These are phyloP conservation scores for Cucurbita moschata DNA, from an alignment of 306 rosid species.

Conservation along the genomic window DNA sequence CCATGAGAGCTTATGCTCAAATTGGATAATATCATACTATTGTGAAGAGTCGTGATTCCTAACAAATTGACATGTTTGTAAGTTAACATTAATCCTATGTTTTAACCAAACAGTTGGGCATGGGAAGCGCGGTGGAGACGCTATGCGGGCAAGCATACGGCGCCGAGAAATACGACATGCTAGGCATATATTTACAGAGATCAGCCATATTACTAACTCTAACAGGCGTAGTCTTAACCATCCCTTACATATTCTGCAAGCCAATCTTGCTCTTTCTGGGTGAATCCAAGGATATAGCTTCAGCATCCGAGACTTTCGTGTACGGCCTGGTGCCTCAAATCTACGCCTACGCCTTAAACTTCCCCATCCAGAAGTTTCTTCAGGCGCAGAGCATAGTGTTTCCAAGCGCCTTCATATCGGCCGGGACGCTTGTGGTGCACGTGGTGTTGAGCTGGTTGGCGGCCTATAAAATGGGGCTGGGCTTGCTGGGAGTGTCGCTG, in stretches of 20 bases:
- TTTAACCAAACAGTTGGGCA: conserved; percentile 34
- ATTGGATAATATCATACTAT: too few species aligned
- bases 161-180: conserved; percentile 39
- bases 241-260: conserved; percentile 29
- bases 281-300: background rate
- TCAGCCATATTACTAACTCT: conserved; percentile 30
- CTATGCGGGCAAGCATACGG: conserved; percentile 75
- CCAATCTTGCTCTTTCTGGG: conserved; percentile 12
- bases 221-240: conserved; percentile 31
- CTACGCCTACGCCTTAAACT: background rate
- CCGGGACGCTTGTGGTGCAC: background rate
- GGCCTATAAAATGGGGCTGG: conserved; percentile 31
- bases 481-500: conserved; percentile 45
- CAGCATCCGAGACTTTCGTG: background rate
- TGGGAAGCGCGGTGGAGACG: conserved; percentile 87
- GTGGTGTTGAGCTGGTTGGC: background rate
- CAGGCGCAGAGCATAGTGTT: background rate
- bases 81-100: too few species aligned
- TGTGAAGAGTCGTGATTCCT: too few species aligned
- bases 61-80: too few species aligned
- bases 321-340: background rate
- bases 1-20: too few species aligned
- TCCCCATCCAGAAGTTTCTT: background rate
- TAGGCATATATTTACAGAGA: conserved; percentile 54
- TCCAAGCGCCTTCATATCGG: background rate